Evolutionary conservation across 106 monocot species (phyloP).

Genomic region (Dendrobium officinale): DNA sequence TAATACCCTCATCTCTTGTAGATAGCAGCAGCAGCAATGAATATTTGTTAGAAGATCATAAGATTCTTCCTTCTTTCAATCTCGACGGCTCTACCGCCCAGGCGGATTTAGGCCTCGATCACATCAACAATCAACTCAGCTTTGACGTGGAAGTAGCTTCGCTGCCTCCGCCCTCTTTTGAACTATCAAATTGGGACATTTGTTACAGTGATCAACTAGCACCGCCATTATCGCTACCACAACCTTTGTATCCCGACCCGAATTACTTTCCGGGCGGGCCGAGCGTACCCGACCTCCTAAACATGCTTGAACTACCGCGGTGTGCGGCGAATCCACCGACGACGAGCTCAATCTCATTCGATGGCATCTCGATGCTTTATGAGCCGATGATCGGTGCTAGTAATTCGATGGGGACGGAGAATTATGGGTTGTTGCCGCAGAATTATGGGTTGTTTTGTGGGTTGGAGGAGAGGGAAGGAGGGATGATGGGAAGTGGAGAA

Average conservation of each 20-base stretch:
- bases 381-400: slow-evolving; percentile 18
- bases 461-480: slow-evolving; percentile 4
- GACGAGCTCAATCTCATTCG: neutral
- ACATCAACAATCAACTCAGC: neutral
- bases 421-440: slow-evolving; percentile 25
- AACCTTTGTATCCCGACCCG: neutral
- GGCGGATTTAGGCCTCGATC: neutral
- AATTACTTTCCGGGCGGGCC: neutral
- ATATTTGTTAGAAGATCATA: neutral
- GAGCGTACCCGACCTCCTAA: slow-evolving; percentile 17
- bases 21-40: slow-evolving; percentile 8
- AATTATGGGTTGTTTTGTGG: slow-evolving; percentile 22
- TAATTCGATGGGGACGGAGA: slow-evolving; percentile 12
- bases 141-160: slow-evolving; percentile 4
- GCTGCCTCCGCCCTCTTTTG: too few relatives aligned
- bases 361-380: slow-evolving; percentile 12
- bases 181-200: neutral
- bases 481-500: too few relatives aligned
- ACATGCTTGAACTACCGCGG: slow-evolving; percentile 16
- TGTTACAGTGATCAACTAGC: neutral
- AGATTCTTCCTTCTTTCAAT: too few relatives aligned
- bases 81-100: neutral
- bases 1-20: neutral
- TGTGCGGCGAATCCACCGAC: neutral
- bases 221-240: neutral